Conservation (phyloP, 1,284 basidiomycete genomes). For the Termitomyces sp. region DNA sequence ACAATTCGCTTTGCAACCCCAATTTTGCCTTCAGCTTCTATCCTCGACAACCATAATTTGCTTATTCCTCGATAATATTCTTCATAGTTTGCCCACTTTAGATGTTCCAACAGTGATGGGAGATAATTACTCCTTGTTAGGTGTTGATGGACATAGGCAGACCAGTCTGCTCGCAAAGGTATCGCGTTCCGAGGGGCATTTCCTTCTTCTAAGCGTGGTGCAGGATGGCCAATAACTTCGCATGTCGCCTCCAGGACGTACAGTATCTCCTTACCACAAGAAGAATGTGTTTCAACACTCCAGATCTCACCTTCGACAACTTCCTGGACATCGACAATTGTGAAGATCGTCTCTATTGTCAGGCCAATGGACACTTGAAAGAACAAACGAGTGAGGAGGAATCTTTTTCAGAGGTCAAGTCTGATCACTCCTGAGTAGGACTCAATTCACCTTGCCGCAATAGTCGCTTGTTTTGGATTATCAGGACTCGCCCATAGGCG, state of each 20-base stretch:
- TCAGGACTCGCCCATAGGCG: conserved; percentile 58
- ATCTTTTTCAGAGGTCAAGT: conserved; percentile 33
- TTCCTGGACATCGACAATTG: conserved; percentile 43
- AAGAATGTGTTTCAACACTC: conserved; percentile 38
- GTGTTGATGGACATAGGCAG: conserved; percentile 41
- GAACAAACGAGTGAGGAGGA: conserved; percentile 57
- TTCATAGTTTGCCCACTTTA: conserved; percentile 61
- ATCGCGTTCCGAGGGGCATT: not conserved
- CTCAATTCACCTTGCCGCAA: conserved; percentile 50
- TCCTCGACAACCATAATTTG: conserved; percentile 50
- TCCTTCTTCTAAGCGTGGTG: conserved; percentile 1
- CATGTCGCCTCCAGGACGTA: conserved; percentile 65
- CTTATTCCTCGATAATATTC: conserved; percentile 68
- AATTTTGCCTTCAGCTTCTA: conserved; percentile 36
- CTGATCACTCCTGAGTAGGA: not conserved
- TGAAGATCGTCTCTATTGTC: conserved; percentile 21
- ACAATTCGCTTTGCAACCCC: conserved; percentile 40
- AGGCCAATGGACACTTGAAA: conserved; percentile 51
- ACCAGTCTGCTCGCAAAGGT: conserved; percentile 58
- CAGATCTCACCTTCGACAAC: conserved; percentile 56
- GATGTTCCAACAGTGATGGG: conserved; percentile 28
- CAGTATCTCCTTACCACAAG: conserved; percentile 26
- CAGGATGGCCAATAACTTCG: conserved; percentile 53
- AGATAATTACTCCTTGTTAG: conserved; percentile 5
- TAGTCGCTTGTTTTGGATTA: conserved; percentile 44